Evolutionary conservation across 2,329 filamentous ascomycete genomes (phyloP), one percentile per base, ranked within the genome.

Genomic region (Colletotrichum plurivorum): DNA sequence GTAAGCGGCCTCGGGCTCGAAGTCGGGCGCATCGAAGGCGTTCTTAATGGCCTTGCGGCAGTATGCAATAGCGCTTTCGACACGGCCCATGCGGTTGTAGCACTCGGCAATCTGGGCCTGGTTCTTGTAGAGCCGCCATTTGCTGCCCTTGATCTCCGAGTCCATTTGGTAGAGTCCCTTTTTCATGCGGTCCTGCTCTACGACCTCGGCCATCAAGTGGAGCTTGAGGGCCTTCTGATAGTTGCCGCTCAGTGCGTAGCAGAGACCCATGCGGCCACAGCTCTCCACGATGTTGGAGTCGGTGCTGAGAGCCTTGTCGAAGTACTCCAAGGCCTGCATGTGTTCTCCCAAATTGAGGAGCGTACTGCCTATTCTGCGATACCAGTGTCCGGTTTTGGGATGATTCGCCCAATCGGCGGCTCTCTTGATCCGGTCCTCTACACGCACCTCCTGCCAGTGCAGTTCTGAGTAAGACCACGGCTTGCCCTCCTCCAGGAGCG

Each of bases 41-140:
- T 76, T 73, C 7, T 73, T 60, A 18, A 82, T 79, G 9, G 80
- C 79, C 48, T 80, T 80, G 46, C 74, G 73, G 46, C 78, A 83
- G 64, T 83, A 83, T 3, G 71, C 69, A 2, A 82, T 72, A 0
- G 81, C 74, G 15, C 75, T 72, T 5, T 81, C 78, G 1, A 78
- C 67, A 3, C 79, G 74, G 3, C 73, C 76, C 18, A 78, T 74
- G 12, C 76, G 75, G 22, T 77, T 77, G 69, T 79, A 78, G 67
- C 80, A 82, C 16, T 75, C 73, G 1, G 81, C 82, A 10, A 82
- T 77, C 20, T 82, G 73, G 10, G 78, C 75, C 36, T 82, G 79
- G 20, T 82, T 80, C 57, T 81, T 81, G 71, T 83, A 83, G 1
- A 83, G 71, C 1, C 82, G 76, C 81, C 81, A 83, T 62, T 75